These are phyloP conservation scores for Silene latifolia DNA, from an alignment of 148 eudicot genomes.

Conservation along the genomic window DNA sequence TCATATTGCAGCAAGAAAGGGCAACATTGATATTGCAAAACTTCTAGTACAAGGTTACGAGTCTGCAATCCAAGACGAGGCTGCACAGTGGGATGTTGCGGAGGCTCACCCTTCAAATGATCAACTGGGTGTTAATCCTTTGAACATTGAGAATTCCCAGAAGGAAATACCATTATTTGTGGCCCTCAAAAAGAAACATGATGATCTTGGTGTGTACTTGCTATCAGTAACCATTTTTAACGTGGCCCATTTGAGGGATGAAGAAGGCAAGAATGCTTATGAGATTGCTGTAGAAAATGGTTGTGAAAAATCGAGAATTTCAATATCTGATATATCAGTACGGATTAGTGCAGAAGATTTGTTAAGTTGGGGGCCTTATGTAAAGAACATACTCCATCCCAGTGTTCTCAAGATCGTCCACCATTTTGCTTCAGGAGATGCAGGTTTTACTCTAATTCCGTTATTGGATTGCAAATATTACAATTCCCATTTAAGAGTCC, in stretches of 20 bases:
- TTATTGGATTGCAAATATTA: not conserved
- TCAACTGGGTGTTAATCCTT: conserved; percentile 12
- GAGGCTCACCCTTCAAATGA: conserved; percentile 10
- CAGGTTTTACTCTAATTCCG: not conserved
- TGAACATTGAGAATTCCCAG: not conserved
- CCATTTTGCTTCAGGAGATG: conserved; percentile 9
- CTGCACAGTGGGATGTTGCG: conserved; percentile 12
- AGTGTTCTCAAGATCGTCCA: conserved; percentile 7
- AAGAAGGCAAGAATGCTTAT: conserved; percentile 5
- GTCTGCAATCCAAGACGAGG: conserved; percentile 7
- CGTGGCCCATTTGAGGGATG: not conserved
- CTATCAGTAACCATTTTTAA: not conserved
- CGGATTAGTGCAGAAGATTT: conserved; percentile 2
- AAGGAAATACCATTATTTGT: conserved; percentile 6
- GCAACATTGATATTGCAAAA: not conserved
- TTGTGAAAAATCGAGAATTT: conserved; percentile 4
- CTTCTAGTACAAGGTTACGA: conserved; percentile 14
- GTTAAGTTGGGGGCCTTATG: conserved; percentile 6
- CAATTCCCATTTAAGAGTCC: not conserved
- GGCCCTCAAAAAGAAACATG: not conserved
- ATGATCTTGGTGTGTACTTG: conserved; percentile 6
- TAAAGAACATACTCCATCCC: conserved; percentile 2
- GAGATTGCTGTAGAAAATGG: conserved; percentile 15
- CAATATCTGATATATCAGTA: not conserved
- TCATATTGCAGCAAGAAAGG: conserved; percentile 12